phyloP scores from a whole-genome alignment of 345 rosid genomes.

The Erodium maritimum region DNA sequence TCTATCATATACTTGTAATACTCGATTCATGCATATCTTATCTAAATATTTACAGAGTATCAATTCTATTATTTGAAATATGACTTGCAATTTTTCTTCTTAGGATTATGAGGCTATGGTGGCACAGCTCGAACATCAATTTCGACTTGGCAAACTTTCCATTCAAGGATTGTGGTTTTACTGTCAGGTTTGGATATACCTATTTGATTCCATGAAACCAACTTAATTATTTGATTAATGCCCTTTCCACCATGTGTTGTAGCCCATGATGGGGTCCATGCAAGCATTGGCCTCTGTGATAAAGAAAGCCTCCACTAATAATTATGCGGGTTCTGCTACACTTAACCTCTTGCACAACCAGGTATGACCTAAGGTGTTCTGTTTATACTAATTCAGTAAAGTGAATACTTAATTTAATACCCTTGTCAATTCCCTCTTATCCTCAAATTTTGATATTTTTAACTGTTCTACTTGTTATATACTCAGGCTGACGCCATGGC shows the following conservation, averaged over 20 bases:
- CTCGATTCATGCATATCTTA: background rate
- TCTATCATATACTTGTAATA: background rate
- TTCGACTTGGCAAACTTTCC: slow-evolving; percentile 91
- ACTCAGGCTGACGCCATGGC: slow-evolving; percentile 90
- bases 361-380: slow-evolving; percentile 23
- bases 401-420: background rate
- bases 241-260: slow-evolving; percentile 18
- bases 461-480: slow-evolving; percentile 12
- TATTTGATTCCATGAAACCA: background rate
- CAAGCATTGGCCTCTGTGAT: slow-evolving; percentile 69
- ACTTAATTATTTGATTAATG: slow-evolving; percentile 9
- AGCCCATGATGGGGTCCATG: slow-evolving; percentile 95
- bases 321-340: slow-evolving; percentile 74
- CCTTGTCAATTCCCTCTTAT: background rate
- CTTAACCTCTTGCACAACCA: slow-evolving; percentile 94
- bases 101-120: slow-evolving; percentile 95
- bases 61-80: background rate
- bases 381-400: background rate
- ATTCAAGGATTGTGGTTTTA: slow-evolving; percentile 97
- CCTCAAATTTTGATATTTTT: slow-evolving; percentile 11
- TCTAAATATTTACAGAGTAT: background rate
- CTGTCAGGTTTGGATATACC: slow-evolving; percentile 61
- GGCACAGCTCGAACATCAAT: slow-evolving; percentile 95
- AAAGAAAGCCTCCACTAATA: slow-evolving; percentile 67
- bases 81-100: slow-evolving; percentile 9